Conservation (phyloP, 129 eudicot genomes). For the Ambrosia artemisiifolia region DNA sequence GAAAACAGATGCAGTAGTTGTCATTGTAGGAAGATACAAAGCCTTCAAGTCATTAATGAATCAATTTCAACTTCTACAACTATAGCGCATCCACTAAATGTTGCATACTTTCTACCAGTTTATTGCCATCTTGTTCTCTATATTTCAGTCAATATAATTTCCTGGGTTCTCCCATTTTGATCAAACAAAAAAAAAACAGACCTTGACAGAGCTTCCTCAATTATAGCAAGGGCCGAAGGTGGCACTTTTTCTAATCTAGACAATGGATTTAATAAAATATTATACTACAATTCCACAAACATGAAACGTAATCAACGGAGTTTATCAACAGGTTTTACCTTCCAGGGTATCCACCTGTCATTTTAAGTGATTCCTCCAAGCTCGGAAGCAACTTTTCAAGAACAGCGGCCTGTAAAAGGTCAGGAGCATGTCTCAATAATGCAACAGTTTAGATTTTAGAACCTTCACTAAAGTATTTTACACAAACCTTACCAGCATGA, state of each 20-base stretch:
- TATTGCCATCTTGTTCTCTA: too few relatives aligned
- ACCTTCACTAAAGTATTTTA: neutral
- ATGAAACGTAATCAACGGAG: neutral
- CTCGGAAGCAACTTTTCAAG: slow-evolving; percentile 70
- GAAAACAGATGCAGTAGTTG: too few relatives aligned
- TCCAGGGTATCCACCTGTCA: slow-evolving; percentile 79
- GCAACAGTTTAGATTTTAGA: slow-evolving; percentile 14
- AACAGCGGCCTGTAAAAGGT: slow-evolving; percentile 57
- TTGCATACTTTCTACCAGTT: neutral
- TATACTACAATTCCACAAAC: neutral
- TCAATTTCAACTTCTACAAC: too few relatives aligned
- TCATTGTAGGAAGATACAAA: too few relatives aligned
- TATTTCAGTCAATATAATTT: too few relatives aligned
- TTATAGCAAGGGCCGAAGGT: slow-evolving; percentile 83
- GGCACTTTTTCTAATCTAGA: slow-evolving; percentile 86
- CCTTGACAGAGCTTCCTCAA: slow-evolving; percentile 92
- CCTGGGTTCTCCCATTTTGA: too few relatives aligned
- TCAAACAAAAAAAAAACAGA: slow-evolving; percentile 17
- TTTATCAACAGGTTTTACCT: slow-evolving; percentile 42
- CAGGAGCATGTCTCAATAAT: slow-evolving; percentile 1
- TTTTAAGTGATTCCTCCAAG: slow-evolving; percentile 68
- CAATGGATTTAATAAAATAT: slow-evolving; percentile 13
- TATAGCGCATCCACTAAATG: neutral
- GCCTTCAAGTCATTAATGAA: too few relatives aligned
- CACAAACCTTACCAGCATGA: slow-evolving; percentile 91